phyloP scores from a whole-genome alignment of 768 basidiomycete genomes.

The Pisolithus microcarpus region DNA sequence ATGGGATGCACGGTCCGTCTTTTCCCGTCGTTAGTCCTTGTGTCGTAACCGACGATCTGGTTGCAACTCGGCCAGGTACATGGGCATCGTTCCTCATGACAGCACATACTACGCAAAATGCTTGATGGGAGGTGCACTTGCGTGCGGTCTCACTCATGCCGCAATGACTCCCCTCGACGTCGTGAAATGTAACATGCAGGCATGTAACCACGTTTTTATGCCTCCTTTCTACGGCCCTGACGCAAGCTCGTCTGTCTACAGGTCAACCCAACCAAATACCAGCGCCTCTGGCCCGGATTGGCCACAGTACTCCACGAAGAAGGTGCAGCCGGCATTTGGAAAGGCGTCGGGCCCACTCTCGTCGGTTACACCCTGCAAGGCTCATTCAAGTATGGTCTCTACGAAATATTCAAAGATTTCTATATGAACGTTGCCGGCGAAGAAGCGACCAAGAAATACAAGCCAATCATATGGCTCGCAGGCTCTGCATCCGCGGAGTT shows the following conservation, averaged over 20 bases:
- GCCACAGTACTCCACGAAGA: conserved; percentile 69
- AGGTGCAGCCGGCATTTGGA: conserved; percentile 83
- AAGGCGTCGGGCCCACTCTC: conserved; percentile 89
- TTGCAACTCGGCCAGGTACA: not conserved
- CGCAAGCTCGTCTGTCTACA: conserved; percentile 18
- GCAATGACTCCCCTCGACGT: not conserved
- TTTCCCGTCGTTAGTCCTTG: not conserved
- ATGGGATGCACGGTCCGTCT: not conserved
- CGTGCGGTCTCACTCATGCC: not conserved
- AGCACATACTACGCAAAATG: not conserved
- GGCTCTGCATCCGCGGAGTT: conserved; percentile 93
- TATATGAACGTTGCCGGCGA: conserved; percentile 90
- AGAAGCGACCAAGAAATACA: conserved; percentile 72
- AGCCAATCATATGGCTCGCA: conserved; percentile 86
- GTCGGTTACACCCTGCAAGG: conserved; percentile 94
- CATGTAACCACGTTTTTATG: not conserved
- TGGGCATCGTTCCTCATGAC: not conserved
- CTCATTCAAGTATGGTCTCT: conserved; percentile 98
- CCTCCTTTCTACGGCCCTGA: not conserved
- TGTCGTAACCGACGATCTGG: not conserved
- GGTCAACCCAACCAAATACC: conserved; percentile 78
- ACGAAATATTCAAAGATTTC: conserved; percentile 91
- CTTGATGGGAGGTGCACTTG: not conserved
- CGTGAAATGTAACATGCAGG: not conserved
- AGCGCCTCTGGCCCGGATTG: conserved; percentile 55